Evolutionary conservation across 2,329 filamentous ascomycete genomes (phyloP).

Genomic region (Teratosphaeria destructans): DNA sequence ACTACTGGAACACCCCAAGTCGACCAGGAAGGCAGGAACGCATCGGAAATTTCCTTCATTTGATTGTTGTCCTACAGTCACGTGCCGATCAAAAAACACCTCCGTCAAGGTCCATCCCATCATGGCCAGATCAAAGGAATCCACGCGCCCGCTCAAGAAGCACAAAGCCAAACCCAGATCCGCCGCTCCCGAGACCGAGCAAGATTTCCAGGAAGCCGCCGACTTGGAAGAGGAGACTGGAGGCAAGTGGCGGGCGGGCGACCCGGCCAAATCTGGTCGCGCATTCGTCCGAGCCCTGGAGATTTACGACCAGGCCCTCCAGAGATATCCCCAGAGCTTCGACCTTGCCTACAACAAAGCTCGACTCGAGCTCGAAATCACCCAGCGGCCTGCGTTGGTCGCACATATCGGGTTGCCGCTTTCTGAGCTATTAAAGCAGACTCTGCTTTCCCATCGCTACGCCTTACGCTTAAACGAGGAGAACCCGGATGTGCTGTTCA

Average conservation of each 20-base stretch:
- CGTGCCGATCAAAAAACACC: neutral
- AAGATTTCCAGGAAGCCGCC: constrained; percentile 58
- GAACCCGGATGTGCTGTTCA: constrained; percentile 61
- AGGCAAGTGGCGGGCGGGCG: constrained; percentile 64
- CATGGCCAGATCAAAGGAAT: constrained; percentile 23
- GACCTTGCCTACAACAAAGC: constrained; percentile 71
- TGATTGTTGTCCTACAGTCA: neutral
- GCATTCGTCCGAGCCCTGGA: constrained; percentile 56
- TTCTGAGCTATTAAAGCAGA: constrained; percentile 46
- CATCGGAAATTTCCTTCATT: neutral
- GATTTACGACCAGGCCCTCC: constrained; percentile 53
- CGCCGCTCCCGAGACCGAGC: constrained; percentile 44
- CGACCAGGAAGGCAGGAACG: neutral
- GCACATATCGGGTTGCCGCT: constrained; percentile 45
- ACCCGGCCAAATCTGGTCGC: constrained; percentile 53
- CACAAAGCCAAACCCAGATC: constrained; percentile 36
- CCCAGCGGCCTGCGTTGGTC: constrained; percentile 55
- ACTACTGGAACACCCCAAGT: neutral
- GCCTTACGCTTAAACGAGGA: constrained; percentile 50
- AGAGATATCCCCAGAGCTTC: constrained; percentile 50
- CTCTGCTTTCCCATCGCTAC: constrained; percentile 53
- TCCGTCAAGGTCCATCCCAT: neutral
- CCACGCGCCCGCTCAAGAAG: constrained; percentile 21
- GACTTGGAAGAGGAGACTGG: constrained; percentile 61
- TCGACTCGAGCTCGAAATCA: constrained; percentile 58